Base-by-base conservation (phyloP, 768 basidiomycete genomes). In the Rhizopogon roseolus region DNA sequence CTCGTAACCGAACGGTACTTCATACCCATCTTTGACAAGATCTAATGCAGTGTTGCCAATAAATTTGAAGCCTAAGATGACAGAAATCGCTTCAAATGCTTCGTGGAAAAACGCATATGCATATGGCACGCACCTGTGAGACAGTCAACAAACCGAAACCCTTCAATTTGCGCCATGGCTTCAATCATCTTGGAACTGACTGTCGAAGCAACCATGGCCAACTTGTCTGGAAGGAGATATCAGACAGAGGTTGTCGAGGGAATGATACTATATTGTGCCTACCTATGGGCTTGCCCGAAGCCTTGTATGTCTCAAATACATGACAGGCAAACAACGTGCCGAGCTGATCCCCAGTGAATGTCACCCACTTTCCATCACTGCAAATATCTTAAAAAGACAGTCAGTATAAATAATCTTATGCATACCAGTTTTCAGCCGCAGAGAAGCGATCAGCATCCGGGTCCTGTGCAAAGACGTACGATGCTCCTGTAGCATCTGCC, bases 121-220 rank as follows among this genome's bases (percentile, higher is more conserved):
- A 11, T 28, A 9, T n/a, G 13, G 3, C 17, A 53, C 58, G 13
- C 48, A 86, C 90, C 92, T 34, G 93, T 95, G 41, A 95, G 69
- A 62, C 90, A 94, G 65, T 95, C 91, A 7, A 79, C 78, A 64
- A 93, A 94, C 61, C 78, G 82, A 73, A 94, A 93, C 1, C 90
- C 90, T 62, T 94, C 92, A 5, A 64, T 64, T 32, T 71, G 63
- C 0, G 92, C 91, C 74, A 95, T 89, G 2, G 80, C 73, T 62
- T 86, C 84, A 6, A 94, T 70, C 91, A 95, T 91, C 70, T 90
- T 93, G 13, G 90, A 93, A 64, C 90, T 93, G 14, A 95, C 93
- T 5, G 90, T 90, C 1, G 92, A 93, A 5, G 89, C 90, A 6
- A 93, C 85, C 82, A 95, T 89, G 2, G 86, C 90, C 6, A 93